These are phyloP conservation scores for Prosopis cineraria DNA, from an alignment of 306 rosid genomes.

Conservation along the genomic window DNA sequence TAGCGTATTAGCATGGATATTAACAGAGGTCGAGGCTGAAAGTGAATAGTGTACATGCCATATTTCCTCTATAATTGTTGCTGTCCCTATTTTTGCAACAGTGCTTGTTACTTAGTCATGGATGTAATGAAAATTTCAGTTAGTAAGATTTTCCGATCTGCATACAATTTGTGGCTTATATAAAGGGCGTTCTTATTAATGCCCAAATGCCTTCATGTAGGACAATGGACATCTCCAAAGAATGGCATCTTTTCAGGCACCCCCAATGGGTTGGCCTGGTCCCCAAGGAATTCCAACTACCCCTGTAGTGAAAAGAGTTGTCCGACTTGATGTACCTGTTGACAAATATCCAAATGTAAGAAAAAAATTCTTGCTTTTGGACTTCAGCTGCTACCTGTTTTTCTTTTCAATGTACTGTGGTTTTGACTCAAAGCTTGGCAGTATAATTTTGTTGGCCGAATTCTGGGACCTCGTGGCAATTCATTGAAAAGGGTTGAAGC, in stretches of 20 bases:
- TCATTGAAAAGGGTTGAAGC: slow-evolving; percentile 96
- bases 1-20: not conserved
- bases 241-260: slow-evolving; percentile 63
- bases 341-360: slow-evolving; percentile 90
- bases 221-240: slow-evolving; percentile 66
- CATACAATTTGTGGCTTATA: slow-evolving; percentile 18
- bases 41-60: not conserved
- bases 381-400: slow-evolving; percentile 16
- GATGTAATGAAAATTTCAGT: not conserved
- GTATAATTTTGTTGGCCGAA: slow-evolving; percentile 96
- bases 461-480: slow-evolving; percentile 93
- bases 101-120: slow-evolving; percentile 1
- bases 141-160: slow-evolving; percentile 20
- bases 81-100: not conserved
- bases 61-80: not conserved
- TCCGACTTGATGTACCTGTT: slow-evolving; percentile 87
- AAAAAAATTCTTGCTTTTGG: slow-evolving; percentile 18
- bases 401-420: slow-evolving; percentile 32
- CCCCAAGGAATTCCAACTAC: slow-evolving; percentile 72
- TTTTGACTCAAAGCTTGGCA: slow-evolving; percentile 51
- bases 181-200: slow-evolving; percentile 25
- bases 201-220: slow-evolving; percentile 43
- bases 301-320: slow-evolving; percentile 74
- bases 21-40: not conserved
- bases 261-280: slow-evolving; percentile 74